Conservation (phyloP, 1,284 basidiomycete species). For the Fomitiporia mediterranea region DNA sequence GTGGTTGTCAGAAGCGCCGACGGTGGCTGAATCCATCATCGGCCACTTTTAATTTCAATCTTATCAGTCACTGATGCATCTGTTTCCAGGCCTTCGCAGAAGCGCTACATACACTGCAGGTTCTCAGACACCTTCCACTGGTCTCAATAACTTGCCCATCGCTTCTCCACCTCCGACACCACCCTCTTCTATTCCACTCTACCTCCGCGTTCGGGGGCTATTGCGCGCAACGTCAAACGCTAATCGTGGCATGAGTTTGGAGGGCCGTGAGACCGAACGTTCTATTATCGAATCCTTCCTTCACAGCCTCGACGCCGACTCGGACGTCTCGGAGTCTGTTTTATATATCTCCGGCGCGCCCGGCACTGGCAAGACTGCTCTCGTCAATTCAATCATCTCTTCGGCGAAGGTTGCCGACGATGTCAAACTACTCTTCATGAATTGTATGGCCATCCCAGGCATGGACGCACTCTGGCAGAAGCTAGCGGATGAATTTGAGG, state of each 20-base stretch:
- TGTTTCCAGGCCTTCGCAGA: slow-evolving; percentile 32
- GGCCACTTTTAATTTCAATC: neutral
- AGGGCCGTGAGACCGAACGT: slow-evolving; percentile 63
- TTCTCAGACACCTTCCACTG: slow-evolving; percentile 35
- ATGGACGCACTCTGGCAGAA: slow-evolving; percentile 68
- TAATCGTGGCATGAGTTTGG: slow-evolving; percentile 39
- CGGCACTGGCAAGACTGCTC: slow-evolving; percentile 78
- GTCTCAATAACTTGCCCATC: slow-evolving; percentile 41
- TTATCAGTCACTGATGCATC: neutral
- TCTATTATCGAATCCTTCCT: slow-evolving; percentile 47
- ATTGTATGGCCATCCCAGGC: slow-evolving; percentile 70
- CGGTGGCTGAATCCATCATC: neutral
- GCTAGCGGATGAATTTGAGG: slow-evolving; percentile 51
- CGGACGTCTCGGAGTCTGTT: slow-evolving; percentile 32
- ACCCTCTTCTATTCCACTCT: slow-evolving; percentile 49
- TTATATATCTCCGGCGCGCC: slow-evolving; percentile 78
- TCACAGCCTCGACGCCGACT: slow-evolving; percentile 28
- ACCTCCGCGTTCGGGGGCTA: slow-evolving; percentile 60
- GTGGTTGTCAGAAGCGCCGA: neutral
- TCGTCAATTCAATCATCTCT: slow-evolving; percentile 60
- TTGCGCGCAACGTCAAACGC: slow-evolving; percentile 65
- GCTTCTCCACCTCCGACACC: slow-evolving; percentile 58
- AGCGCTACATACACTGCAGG: slow-evolving; percentile 41
- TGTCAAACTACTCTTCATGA: slow-evolving; percentile 53
- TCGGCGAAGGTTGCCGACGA: slow-evolving; percentile 34